Percentiles rank a stretch among this genome's conserved stretches.
Conservation (phyloP, 345 rosid genomes). For the Salix dunnii region DNA sequence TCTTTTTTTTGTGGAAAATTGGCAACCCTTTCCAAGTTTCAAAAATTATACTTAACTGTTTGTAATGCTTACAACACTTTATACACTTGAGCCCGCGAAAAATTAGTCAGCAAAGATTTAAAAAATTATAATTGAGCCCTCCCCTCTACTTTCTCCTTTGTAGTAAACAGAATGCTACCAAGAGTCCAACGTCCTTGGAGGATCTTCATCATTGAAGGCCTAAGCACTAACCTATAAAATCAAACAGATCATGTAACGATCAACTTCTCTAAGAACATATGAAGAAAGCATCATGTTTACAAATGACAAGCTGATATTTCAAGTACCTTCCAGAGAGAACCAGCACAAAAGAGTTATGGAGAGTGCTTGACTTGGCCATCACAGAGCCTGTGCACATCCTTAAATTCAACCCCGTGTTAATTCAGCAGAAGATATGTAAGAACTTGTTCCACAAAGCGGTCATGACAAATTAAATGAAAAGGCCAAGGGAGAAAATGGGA, state of each 20-base stretch:
- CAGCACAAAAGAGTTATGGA: conserved; percentile 84
- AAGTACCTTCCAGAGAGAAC: conserved; percentile 97
- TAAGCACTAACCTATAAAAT: conserved; percentile 77
- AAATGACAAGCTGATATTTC: conserved; percentile 2
- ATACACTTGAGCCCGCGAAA: no score
- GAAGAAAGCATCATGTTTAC: conserved; percentile 1
- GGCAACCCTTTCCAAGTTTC: no score
- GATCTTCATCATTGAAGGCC: conserved; percentile 93
- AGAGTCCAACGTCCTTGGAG: conserved; percentile 91
- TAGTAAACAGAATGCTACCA: conserved; percentile 41
- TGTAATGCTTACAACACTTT: no score
- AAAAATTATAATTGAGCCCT: no score
- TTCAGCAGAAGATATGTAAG: background rate
- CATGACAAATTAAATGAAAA: background rate
- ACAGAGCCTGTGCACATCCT: conserved; percentile 79
- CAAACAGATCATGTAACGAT: conserved; percentile 15
- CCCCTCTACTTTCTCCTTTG: background rate
- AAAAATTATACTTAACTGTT: no score
- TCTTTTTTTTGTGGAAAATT: no score
- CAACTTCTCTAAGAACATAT: conserved; percentile 6
- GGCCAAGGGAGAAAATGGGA: background rate
- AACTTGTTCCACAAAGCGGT: background rate
- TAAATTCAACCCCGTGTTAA: conserved; percentile 70
- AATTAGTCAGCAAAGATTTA: no score
- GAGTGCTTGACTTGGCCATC: conserved; percentile 99